Evolutionary conservation across 1,284 basidiomycete genomes (phyloP), one percentile per base, ranked within the genome.

Genomic region (Rhodotorula sp.): DNA sequence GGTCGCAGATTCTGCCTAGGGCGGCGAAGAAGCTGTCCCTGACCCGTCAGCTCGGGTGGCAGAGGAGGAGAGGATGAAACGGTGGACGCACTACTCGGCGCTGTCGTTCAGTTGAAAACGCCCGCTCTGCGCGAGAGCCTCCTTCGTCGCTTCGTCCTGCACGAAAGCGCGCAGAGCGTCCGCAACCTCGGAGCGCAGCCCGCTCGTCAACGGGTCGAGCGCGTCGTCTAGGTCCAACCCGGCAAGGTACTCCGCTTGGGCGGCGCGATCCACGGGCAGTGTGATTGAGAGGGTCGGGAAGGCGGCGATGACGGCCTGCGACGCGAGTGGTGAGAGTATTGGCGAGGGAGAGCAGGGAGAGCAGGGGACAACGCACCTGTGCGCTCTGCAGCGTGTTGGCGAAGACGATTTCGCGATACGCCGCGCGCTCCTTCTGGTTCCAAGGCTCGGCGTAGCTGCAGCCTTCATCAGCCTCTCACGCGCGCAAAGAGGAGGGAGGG

Each of bases 361-460:
- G n/a, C n/a, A n/a, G n/a, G 48, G 12, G 19, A 27, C 44, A 19
- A n/a, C 71, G n/a, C 32, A 48, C 72, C 61, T 78, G 74, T 77
- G 78, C 78, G 10, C 67, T 71, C 60, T 79, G 78, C n/a, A 79
- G 55, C 17, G 94, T 96, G 83, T 97, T 97, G 61, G 91, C 22
- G 80, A 88, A 97, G 81, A 98, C 96, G 80, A 97, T 96, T 83
- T 97, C 95, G 82, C 92, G 92, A 87, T 95, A 97, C 46, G 90
- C 91, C 74, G 94, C 91, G 58, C 95, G 86, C 83, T 98, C 95
- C 21, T 59, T 55, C 2, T 27, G 39, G n/a, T 58, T 37, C 29
- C 66, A 72, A 6, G 70, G 64, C 2, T 58, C 25, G n/a, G 70
- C 56, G 59, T 71, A 71, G 62, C 70, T 71, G 46, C 15, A 22